phyloP scores from a whole-genome alignment of 495 filamentous ascomycete species.

The Pseudomonodictys pantanalensis region DNA sequence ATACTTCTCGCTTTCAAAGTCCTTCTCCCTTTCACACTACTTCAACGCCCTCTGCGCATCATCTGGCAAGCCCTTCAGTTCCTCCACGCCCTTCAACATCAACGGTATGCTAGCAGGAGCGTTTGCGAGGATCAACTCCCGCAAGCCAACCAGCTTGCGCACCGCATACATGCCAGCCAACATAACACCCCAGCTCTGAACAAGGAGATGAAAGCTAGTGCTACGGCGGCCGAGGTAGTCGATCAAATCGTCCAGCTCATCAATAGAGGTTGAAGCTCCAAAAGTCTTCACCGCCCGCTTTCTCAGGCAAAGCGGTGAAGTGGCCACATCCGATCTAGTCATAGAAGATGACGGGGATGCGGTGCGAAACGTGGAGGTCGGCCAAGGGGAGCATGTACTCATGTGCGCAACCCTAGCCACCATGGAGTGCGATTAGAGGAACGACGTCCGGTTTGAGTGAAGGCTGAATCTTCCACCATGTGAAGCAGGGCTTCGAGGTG shows the following conservation, averaged over 20 bases:
- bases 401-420: constrained; percentile 48
- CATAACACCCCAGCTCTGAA: constrained; percentile 56
- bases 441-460: constrained; percentile 23
- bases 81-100: constrained; percentile 33
- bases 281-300: constrained; percentile 43
- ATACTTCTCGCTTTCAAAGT: constrained; percentile 46
- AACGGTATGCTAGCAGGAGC: constrained; percentile 40
- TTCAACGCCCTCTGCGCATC: constrained; percentile 44
- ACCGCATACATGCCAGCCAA: constrained; percentile 43
- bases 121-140: constrained; percentile 44
- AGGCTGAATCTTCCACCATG: constrained; percentile 48
- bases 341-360: constrained; percentile 48
- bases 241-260: constrained; percentile 52
- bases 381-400: constrained; percentile 44
- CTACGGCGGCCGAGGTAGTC: constrained; percentile 40
- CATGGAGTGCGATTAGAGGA: constrained; percentile 47
- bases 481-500: constrained; percentile 45
- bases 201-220: constrained; percentile 44
- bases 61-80: constrained; percentile 42
- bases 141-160: constrained; percentile 36
- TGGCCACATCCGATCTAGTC: constrained; percentile 52
- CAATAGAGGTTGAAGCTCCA: constrained; percentile 48
- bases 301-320: constrained; percentile 48
- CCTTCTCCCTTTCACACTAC: constrained; percentile 38
- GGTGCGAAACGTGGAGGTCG: constrained; percentile 38